These are phyloP conservation scores for Arachnopeziza araneosa DNA, from an alignment of 2,329 filamentous ascomycete genomes.

Conservation along the genomic window DNA sequence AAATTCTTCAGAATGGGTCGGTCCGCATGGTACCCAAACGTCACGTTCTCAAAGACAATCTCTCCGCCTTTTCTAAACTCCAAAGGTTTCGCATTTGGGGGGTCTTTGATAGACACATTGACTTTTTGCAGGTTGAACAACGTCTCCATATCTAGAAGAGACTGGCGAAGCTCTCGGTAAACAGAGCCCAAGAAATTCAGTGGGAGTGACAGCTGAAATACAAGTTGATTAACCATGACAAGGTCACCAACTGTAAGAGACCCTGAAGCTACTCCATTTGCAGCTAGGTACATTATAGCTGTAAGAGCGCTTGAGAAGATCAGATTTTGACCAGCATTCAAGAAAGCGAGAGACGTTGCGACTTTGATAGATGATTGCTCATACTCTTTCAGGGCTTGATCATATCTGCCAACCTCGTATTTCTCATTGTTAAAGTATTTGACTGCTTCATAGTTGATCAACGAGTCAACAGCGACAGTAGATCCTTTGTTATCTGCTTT, in stretches of 20 bases:
- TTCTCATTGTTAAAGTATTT: constrained; percentile 99
- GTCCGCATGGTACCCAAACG: constrained; percentile 84
- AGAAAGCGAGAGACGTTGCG: constrained; percentile 82
- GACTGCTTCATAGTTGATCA: constrained; percentile 98
- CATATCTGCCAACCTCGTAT: constrained; percentile 87
- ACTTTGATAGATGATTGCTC: constrained; percentile 96
- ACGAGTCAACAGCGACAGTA: constrained; percentile 89
- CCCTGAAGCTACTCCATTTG: constrained; percentile 78
- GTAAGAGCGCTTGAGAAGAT: constrained; percentile 94
- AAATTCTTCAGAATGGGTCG: constrained; percentile 83
- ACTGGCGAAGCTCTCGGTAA: constrained; percentile 92
- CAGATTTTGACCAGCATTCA: constrained; percentile 94
- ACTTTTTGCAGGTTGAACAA: constrained; percentile 97
- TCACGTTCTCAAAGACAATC: constrained; percentile 91
- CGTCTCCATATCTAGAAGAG: constrained; percentile 95
- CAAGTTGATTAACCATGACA: constrained; percentile 98
- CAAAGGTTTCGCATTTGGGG: constrained; percentile 66
- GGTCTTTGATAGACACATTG: constrained; percentile 79
- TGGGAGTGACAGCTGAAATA: constrained; percentile 95
- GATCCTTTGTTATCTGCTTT: constrained; percentile 93
- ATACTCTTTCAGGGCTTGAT: constrained; percentile 78
- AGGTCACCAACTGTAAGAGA: constrained; percentile 86
- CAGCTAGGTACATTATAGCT: constrained; percentile 96
- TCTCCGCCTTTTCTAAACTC: constrained; percentile 72
- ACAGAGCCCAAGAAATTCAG: constrained; percentile 98